phyloP scores from a whole-genome alignment of 345 rosid species.

The Isatis tinctoria region DNA sequence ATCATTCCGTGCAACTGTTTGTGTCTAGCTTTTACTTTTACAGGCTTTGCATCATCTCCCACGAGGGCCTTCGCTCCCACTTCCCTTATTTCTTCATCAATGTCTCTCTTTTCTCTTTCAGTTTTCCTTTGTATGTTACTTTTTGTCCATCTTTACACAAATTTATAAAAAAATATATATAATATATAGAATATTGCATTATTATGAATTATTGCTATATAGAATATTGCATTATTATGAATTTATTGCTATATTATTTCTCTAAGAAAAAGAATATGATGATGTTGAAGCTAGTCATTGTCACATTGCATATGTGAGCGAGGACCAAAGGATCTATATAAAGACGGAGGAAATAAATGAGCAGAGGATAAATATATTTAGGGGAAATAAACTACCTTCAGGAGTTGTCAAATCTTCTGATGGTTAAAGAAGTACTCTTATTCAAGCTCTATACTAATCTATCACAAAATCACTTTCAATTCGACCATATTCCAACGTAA shows the following conservation, averaged over 20 bases:
- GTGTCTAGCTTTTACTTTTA: no score
- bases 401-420: not conserved
- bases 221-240: constrained; percentile 2
- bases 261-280: constrained; percentile 20
- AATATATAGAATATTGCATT: not conserved
- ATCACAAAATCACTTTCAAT: not conserved
- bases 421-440: not conserved
- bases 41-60: constrained; percentile 31
- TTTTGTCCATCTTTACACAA: constrained; percentile 16
- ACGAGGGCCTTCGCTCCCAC: constrained; percentile 29
- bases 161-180: not conserved
- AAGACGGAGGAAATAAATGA: not conserved
- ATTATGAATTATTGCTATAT: constrained; percentile 2
- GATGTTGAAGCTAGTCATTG: constrained; percentile 16
- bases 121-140: constrained; percentile 2
- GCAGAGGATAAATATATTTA: not conserved
- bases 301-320: constrained; percentile 16
- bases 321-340: constrained; percentile 11
- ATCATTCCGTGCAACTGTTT: no score
- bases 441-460: not conserved
- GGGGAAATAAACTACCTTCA: not conserved
- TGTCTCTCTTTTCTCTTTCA: constrained; percentile 24
- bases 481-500: not conserved
- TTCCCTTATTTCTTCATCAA: constrained; percentile 8
- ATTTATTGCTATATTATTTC: constrained; percentile 6